A percentile compares a stretch with the other conserved stretches of the same genome.
phyloP scores from a whole-genome alignment of 2,329 filamentous ascomycete species.

The Aspergillus pseudotamarii region DNA sequence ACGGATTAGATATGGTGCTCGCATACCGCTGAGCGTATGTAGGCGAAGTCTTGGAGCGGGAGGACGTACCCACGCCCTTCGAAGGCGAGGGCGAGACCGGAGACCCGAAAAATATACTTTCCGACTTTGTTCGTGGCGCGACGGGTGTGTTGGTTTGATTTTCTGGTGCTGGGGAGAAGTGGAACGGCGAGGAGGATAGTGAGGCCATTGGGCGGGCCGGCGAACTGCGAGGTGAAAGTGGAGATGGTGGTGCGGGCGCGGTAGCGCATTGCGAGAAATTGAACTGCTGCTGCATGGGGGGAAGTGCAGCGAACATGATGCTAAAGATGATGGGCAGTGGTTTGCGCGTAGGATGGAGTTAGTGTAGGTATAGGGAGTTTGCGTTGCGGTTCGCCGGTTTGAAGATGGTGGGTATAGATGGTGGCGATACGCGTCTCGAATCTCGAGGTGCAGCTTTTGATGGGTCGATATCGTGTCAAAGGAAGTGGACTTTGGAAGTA shows the following conservation, averaged over 20 bases:
- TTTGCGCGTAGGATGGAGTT: background rate
- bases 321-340: background rate
- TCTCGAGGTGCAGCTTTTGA: background rate
- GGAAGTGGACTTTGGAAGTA: background rate
- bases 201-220: background rate
- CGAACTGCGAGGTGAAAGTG: slow-evolving; percentile 23
- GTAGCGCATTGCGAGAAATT: slow-evolving; percentile 24
- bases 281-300: slow-evolving; percentile 18
- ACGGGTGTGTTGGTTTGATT: background rate
- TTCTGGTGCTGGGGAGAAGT: background rate
- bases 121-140: background rate
- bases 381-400: slow-evolving; percentile 8
- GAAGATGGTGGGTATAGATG: background rate
- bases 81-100: background rate
- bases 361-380: background rate
- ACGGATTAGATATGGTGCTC: slow-evolving; percentile 36
- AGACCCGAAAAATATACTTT: background rate
- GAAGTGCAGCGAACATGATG: slow-evolving; percentile 35
- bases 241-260: slow-evolving; percentile 27
- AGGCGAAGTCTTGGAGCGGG: slow-evolving; percentile 20
- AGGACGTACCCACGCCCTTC: background rate
- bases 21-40: slow-evolving; percentile 42
- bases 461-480: background rate
- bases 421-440: background rate
- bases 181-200: background rate